Conservation (phyloP, 2,329 filamentous ascomycete species). For the Capronia americana region DNA sequence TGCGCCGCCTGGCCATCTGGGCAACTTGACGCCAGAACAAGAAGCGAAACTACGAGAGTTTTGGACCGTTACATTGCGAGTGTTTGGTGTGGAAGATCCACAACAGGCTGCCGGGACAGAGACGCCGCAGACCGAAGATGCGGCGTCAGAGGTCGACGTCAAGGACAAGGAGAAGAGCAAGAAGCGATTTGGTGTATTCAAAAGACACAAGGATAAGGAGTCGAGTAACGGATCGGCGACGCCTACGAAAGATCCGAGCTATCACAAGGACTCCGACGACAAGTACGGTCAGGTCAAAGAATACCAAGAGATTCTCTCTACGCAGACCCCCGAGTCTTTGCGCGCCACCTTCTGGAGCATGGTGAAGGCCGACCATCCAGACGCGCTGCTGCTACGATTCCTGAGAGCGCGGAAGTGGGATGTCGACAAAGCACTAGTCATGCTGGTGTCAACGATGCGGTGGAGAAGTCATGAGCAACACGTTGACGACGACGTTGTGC, state of each 20-base stretch:
- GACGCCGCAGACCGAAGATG: conserved; percentile 38
- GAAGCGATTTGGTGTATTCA: conserved; percentile 74
- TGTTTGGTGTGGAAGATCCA: conserved; percentile 68
- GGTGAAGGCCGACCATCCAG: conserved; percentile 94
- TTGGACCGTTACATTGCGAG: conserved; percentile 76
- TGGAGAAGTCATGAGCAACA: conserved; percentile 85
- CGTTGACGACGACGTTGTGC: conserved; percentile 88
- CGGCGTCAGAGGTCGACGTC: conserved; percentile 40
- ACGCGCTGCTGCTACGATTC: conserved; percentile 81
- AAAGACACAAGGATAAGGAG: conserved; percentile 54
- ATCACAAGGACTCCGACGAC: conserved; percentile 69
- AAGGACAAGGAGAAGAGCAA: conserved; percentile 72
- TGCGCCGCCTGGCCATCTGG: conserved; percentile 72
- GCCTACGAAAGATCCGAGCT: conserved; percentile 47
- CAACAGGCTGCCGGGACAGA: conserved; percentile 27
- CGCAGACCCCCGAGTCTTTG: conserved; percentile 76
- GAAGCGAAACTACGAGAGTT: conserved; percentile 86
- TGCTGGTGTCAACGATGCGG: conserved; percentile 92
- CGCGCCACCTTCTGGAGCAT: conserved; percentile 86
- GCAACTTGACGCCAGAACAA: conserved; percentile 87
- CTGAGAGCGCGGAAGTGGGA: conserved; percentile 95
- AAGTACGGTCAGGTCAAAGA: conserved; percentile 92
- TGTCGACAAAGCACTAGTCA: conserved; percentile 86
- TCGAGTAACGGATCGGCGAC: conserved; percentile 48
- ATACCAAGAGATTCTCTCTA: conserved; percentile 80